Evolutionary conservation across 805 yeast species (phyloP), one percentile per base, ranked within the genome.

Genomic region (Myxozyma geophila): DNA sequence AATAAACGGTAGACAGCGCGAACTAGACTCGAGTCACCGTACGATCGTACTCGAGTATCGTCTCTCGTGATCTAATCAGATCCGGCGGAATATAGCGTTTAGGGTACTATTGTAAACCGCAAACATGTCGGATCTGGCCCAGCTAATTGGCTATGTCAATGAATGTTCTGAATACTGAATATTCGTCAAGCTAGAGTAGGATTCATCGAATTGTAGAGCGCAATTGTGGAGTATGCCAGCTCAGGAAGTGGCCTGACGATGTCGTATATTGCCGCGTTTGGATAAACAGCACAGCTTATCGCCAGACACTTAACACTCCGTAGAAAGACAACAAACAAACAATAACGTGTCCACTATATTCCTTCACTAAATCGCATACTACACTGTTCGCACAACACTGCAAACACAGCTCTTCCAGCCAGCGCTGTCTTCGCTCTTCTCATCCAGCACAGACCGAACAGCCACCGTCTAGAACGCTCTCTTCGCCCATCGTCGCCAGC

Each of bases 61-160:
- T 15, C 8, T 10, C 15, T 7, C 9, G 15, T 28, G 47, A 53
- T 53, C 57, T 53, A 53, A 53, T 53, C 57, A 17, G 57, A 53
- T 53, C 57, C 57, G 57, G 57, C 28, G 57, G 57, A 53, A 21
- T 28, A 15, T 3, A 21, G 47, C 33, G 57, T 40, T 41, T 53
- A 53, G 57, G 57, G 57, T 41, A 41, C 39, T 9, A 37, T 12
- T 5, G 21, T 43, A 4, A 2, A 13, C 2, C 9, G 12, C 6
- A 35, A 12, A 10, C 40, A 28, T 35, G 53, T n/a, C 53, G 40
- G 28, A 39, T 49, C 7, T 43, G 10, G 28, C 5, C 28, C 28
- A 28, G 28, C 28, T 28, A 28, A 28, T 28, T 28, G 28, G 28
- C 28, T 28, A 28, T 28, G 5, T 28, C 28, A 28, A 28, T 28